Evolutionary conservation across 768 basidiomycete genomes (phyloP).

Genomic region (Butyriboletus loyo): DNA sequence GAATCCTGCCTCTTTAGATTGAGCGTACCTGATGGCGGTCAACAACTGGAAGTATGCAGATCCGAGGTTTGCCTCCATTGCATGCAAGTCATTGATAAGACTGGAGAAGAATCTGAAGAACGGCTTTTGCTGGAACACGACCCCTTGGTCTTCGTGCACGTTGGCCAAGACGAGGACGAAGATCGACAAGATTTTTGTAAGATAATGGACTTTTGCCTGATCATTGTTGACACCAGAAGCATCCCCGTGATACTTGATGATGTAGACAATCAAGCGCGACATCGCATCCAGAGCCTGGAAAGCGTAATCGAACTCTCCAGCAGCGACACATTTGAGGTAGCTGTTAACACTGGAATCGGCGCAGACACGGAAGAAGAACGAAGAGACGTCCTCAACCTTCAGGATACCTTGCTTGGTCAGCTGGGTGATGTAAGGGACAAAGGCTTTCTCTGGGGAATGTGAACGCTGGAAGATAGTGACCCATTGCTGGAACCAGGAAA

Average conservation of each 20-base stretch:
- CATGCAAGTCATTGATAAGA: slow-evolving; percentile 85
- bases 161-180: slow-evolving; percentile 94
- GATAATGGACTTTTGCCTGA: slow-evolving; percentile 92
- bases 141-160: slow-evolving; percentile 90
- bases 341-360: slow-evolving; percentile 90
- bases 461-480: slow-evolving; percentile 91
- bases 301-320: slow-evolving; percentile 70
- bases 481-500: slow-evolving; percentile 92
- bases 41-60: slow-evolving; percentile 87
- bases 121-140: slow-evolving; percentile 92
- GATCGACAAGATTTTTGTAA: slow-evolving; percentile 96
- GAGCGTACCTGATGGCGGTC: slow-evolving; percentile 74
- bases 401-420: slow-evolving; percentile 95
- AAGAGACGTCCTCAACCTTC: slow-evolving; percentile 93
- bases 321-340: slow-evolving; percentile 72
- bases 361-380: slow-evolving; percentile 98
- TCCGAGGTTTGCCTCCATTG: slow-evolving; percentile 82
- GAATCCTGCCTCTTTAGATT: not conserved
- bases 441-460: slow-evolving; percentile 87
- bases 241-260: slow-evolving; percentile 99
- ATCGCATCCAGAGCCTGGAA: slow-evolving; percentile 96
- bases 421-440: slow-evolving; percentile 95
- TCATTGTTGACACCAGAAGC: slow-evolving; percentile 90
- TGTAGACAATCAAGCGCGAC: slow-evolving; percentile 92
- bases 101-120: slow-evolving; percentile 99